A percentile compares a stretch with the other conserved stretches of the same genome.
These are phyloP conservation scores for Ulota crispa DNA, from an alignment of 225 moss, liverwort and hornwort species.

Conservation along the genomic window DNA sequence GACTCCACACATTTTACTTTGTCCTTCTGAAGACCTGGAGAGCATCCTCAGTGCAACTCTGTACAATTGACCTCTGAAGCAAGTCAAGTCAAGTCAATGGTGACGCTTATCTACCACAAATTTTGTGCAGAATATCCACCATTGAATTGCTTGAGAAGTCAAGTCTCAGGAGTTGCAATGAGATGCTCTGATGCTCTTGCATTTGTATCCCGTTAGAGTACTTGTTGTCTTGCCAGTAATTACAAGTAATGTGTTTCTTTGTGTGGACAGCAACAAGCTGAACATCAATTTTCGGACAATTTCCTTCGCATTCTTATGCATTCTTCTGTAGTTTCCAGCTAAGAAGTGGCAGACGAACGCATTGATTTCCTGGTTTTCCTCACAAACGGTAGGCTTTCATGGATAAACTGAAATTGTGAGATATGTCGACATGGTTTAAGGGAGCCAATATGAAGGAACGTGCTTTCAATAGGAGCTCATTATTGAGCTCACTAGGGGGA, in stretches of 20 bases:
- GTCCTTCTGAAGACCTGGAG: constrained; percentile 31
- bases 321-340: background rate
- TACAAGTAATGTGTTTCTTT: background rate
- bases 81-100: background rate
- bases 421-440: background rate
- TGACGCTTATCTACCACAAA: fast-evolving
- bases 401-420: background rate
- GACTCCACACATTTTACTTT: constrained; percentile 26
- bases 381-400: constrained; percentile 1
- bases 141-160: background rate
- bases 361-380: background rate
- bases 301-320: background rate
- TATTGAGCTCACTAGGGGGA: background rate
- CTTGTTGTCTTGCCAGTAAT: background rate
- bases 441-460: background rate
- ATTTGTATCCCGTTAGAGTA: background rate
- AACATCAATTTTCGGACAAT: background rate
- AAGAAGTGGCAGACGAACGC: background rate
- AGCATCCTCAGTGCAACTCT: background rate
- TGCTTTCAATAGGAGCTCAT: background rate
- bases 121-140: background rate
- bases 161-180: no score
- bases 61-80: background rate
- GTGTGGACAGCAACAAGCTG: background rate
- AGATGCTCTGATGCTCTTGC: constrained; percentile 5